Conservation (phyloP, 441 rosid genomes). For the Syzygium malaccense region DNA sequence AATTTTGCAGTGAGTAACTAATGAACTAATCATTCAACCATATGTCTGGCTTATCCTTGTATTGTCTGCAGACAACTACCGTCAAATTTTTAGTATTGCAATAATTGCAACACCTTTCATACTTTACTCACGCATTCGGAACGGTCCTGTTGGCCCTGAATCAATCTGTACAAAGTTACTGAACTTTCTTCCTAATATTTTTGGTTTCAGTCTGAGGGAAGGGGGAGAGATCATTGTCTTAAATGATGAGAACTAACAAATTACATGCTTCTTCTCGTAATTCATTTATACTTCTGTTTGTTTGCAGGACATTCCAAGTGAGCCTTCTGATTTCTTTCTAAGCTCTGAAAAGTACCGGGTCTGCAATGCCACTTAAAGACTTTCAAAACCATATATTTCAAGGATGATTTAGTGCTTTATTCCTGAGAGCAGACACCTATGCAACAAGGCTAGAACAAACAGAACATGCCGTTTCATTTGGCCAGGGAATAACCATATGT, state of each 20-base stretch:
- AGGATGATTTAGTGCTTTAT: not conserved
- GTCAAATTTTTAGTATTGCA: not conserved
- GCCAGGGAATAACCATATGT: not conserved
- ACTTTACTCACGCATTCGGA: not conserved
- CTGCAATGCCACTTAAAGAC: too few species aligned
- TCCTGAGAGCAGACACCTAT: not conserved
- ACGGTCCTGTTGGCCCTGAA: not conserved
- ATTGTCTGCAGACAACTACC: not conserved
- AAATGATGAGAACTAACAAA: not conserved
- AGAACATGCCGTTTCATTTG: not conserved
- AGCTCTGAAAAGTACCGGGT: too few species aligned
- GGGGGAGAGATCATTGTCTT: too few species aligned
- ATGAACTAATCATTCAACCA: too few species aligned
- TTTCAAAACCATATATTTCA: too few species aligned
- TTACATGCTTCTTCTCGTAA: constrained; percentile 27
- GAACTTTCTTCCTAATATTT: not conserved
- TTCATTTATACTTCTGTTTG: constrained; percentile 79
- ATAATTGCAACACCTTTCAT: not conserved
- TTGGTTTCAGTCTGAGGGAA: not conserved
- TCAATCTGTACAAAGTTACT: not conserved
- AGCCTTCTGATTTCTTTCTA: constrained; percentile 85
- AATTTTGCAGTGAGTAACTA: not conserved
- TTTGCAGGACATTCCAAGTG: constrained; percentile 79
- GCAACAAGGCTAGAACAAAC: not conserved
- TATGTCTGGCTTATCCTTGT: not conserved